Base-by-base conservation (phyloP, 441 rosid genomes). In the Codiaeum variegatum region DNA sequence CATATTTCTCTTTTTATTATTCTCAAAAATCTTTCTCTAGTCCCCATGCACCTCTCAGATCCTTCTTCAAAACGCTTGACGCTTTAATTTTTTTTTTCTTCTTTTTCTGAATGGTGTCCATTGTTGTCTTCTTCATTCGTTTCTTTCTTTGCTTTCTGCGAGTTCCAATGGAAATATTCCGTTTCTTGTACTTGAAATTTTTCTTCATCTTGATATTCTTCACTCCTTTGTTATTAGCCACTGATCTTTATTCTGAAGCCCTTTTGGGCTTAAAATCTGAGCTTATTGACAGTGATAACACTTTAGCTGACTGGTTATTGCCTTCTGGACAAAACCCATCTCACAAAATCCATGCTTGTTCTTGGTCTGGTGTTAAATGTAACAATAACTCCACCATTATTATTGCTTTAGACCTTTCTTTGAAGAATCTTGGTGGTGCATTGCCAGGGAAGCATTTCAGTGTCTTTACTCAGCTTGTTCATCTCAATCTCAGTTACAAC, bases 331-430 rank as follows among this genome's bases (percentile, higher is more conserved):
- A 13, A 3, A 59, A 75, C 68, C 56, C 83, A 4, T 72, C 83
- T 10, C 85, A 74, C 58, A 65, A 73, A 78, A 46, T 87, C 16
- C 44, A 70, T 61, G 91, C 93, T 0, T 94, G 99, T 85, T 91
- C 96, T 71, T 94, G 99, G 98, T 85, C 97, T 2, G 94, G 92
- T 49, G 89, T 94, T 66, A 76, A 75, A 73, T 94, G 99, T 80
- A 75, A 87, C 84, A 69, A 76, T 28, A 86, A 88, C 78, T 83
- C 87, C 26, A 82, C 91, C 6, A 49, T 73, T 47, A 83, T 92
- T 38, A 52, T 87, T 74, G 83, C 86, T 38, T 67, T 94, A 52
- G 82, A 92, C 79, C 87, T 94, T 71, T 87, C 93, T 44, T 68
- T 72, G 79, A 88, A 83, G 76, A 85, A 79, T 28, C 97, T 94